Evolutionary conservation across 495 filamentous ascomycete genomes (phyloP), one percentile per base, ranked within the genome.

Genomic region (Annulohypoxylon stygium): DNA sequence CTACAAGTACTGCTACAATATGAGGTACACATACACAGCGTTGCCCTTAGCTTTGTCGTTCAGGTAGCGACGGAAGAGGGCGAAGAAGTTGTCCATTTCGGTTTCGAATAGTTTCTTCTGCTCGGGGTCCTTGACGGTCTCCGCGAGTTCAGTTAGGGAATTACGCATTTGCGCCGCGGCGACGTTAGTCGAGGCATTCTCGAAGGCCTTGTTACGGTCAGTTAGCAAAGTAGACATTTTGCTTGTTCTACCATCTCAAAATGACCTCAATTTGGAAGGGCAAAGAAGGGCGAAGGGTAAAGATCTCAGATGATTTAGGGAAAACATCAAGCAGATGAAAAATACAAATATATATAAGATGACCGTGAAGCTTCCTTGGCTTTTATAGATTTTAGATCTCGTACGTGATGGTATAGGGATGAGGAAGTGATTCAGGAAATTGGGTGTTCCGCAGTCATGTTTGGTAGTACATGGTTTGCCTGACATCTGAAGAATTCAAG

Each of bases 81-180:
- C 91, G 79, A 88, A 99, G 88, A 99, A 99, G 90, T 99, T 99
- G 89, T 99, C 96, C 93, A 97, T 98, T 85, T 99, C 96, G 12
- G 94, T 95, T 85, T 98, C 96, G 83, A 98, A 99, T 50, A 91
- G 82, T 91, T 97, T 92, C 90, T 95, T 98, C 84, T 93, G 86
- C 37, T 85, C 80, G 20, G 90, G 83, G 73, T 98, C 93, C 76
- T 91, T 90, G 80, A 97, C 94, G 11, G 90, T 93, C 81, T 99
- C 95, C 64, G 92, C 87, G 69, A 99, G 92, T 78, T 91, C 90
- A 78, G 97, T 98, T 77, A 99, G 86, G 61, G 93, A 90, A 87
- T 99, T 99, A 79, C 96, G 93, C 96, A 99, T 99, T 86, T 99
- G 96, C 55, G 93, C 95, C 20, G 96, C 96, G 60, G 96, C 97